Percentiles rank a stretch among this genome's conserved stretches.
These are phyloP conservation scores for Beauveria asiatica DNA, from an alignment of 2,329 filamentous ascomycete species.

Conservation along the genomic window DNA sequence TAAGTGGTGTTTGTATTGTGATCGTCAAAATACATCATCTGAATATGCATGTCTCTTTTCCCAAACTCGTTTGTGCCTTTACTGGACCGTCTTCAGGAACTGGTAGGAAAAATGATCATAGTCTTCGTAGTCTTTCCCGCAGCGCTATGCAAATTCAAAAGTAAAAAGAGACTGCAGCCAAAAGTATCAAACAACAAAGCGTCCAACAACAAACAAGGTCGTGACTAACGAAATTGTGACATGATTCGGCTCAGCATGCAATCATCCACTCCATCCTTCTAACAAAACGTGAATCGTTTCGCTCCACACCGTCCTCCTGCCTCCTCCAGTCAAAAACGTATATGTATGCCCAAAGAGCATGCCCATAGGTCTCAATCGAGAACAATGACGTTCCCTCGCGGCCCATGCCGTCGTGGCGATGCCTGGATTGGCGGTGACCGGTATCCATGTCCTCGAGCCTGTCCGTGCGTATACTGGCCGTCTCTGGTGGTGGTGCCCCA, in stretches of 20 bases:
- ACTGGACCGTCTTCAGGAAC: too few species aligned
- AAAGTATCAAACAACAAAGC: background rate
- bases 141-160: constrained; percentile 6
- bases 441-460: background rate
- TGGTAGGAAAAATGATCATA: background rate
- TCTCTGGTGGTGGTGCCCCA: background rate
- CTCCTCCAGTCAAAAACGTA: background rate
- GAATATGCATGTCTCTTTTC: background rate
- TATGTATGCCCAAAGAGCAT: background rate
- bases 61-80: background rate
- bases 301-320: background rate
- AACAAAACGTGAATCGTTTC: background rate
- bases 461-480: background rate
- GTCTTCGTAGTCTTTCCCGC: constrained; percentile 1
- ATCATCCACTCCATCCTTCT: background rate
- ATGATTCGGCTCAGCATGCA: background rate
- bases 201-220: background rate
- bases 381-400: constrained; percentile 4
- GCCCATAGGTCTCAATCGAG: background rate
- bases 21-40: background rate
- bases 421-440: constrained; percentile 5
- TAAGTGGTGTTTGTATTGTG: background rate
- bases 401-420: constrained; percentile 5
- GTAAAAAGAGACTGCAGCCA: background rate
- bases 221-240: background rate